phyloP scores from a whole-genome alignment of 495 filamentous ascomycete species.

The Umbilicaria muhlenbergii region DNA sequence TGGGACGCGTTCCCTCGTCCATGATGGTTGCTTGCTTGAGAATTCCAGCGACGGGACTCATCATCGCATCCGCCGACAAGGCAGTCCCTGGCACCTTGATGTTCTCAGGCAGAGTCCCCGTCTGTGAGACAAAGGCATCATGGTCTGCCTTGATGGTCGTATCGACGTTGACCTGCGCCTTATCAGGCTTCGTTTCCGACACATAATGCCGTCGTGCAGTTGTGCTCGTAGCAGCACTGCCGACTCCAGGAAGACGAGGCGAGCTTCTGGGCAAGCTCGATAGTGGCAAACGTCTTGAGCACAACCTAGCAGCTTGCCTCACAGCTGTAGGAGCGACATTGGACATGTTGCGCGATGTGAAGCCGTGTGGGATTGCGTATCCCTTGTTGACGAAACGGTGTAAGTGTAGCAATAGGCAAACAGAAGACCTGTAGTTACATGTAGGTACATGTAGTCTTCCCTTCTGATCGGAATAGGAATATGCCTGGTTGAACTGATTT shows the following conservation, averaged over 20 bases:
- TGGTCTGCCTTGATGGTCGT: constrained; percentile 72
- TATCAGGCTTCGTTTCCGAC: constrained; percentile 61
- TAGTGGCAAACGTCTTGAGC: constrained; percentile 36
- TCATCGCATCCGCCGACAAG: constrained; percentile 44
- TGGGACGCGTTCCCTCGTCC: constrained; percentile 86
- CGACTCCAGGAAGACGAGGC: constrained; percentile 28
- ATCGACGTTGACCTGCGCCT: constrained; percentile 72
- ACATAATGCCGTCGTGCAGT: constrained; percentile 51
- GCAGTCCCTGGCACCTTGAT: constrained; percentile 40
- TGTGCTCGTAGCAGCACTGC: constrained; percentile 16
- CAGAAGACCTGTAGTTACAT: no score
- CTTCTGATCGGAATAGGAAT: no score
- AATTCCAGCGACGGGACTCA: constrained; percentile 76
- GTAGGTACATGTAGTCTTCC: no score
- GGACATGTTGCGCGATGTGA: constrained; percentile 42
- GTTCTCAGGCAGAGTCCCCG: constrained; percentile 41
- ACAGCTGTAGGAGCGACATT: constrained; percentile 52
- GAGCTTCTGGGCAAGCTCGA: constrained; percentile 28
- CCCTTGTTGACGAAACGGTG: no score
- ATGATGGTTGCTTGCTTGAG: constrained; percentile 85
- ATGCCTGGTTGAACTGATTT: no score
- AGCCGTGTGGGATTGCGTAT: neutral
- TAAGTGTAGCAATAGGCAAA: no score
- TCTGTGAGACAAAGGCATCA: constrained; percentile 57
- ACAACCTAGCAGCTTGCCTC: constrained; percentile 64